Evolutionary conservation across 768 basidiomycete genomes (phyloP).

Genomic region (Xerocomus brunneocitrinus): DNA sequence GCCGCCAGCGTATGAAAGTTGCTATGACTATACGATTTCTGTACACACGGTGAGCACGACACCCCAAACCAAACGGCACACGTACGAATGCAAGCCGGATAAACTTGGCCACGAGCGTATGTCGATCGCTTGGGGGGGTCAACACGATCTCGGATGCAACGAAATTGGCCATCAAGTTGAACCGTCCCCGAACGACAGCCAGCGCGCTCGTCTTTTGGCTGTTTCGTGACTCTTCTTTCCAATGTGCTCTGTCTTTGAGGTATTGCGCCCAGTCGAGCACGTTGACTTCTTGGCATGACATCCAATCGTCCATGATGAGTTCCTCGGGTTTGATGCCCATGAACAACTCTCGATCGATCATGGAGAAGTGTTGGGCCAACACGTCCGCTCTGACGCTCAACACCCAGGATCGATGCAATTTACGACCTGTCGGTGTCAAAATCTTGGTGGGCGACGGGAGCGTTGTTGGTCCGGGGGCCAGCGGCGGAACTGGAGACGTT

Average conservation of each 20-base stretch:
- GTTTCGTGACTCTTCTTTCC: constrained; percentile 58
- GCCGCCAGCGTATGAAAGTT: constrained; percentile 80
- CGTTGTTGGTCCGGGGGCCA: constrained; percentile 9
- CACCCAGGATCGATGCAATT: constrained; percentile 68
- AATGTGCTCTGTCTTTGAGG: constrained; percentile 66
- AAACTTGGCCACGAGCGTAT: constrained; percentile 67
- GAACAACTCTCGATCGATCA: constrained; percentile 87
- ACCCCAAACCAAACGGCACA: background rate
- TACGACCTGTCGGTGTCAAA: constrained; percentile 34
- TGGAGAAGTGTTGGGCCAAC: constrained; percentile 74
- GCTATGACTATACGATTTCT: constrained; percentile 78
- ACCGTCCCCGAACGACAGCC: constrained; percentile 71
- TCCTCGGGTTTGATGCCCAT: constrained; percentile 85
- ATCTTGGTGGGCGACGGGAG: constrained; percentile 34
- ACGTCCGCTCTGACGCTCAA: constrained; percentile 54
- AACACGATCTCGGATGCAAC: constrained; percentile 76
- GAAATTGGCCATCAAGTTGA: constrained; percentile 82
- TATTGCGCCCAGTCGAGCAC: constrained; percentile 83
- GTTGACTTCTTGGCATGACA: constrained; percentile 54
- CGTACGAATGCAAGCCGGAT: constrained; percentile 83
- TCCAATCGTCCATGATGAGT: constrained; percentile 71
- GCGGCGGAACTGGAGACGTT: constrained; percentile 6
- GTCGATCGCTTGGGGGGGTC: constrained; percentile 62
- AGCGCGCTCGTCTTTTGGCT: constrained; percentile 66
- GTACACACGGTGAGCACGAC: constrained; percentile 2